Conservation (phyloP, 1,284 basidiomycete species). For the Cutaneotrichosporon daszewskae region DNA sequence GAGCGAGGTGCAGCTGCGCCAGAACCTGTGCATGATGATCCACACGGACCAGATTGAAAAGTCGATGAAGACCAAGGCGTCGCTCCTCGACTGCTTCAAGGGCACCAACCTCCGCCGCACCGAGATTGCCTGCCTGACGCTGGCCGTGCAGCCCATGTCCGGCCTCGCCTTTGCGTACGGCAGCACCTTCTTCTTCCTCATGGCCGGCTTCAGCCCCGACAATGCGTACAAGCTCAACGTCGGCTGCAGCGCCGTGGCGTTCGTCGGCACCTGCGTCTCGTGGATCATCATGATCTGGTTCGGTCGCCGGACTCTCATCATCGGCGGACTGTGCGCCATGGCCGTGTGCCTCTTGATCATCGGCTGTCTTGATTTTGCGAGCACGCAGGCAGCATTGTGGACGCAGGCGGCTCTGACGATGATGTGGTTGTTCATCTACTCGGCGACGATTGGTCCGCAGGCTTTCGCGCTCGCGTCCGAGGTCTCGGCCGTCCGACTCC, state of each 20-base stretch:
- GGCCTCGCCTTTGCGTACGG: slow-evolving; percentile 24
- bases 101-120: slow-evolving; percentile 47
- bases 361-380: slow-evolving; percentile 28
- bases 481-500: slow-evolving; percentile 14
- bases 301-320: slow-evolving; percentile 49
- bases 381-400: slow-evolving; percentile 8
- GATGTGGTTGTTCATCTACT: slow-evolving; percentile 22
- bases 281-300: slow-evolving; percentile 32
- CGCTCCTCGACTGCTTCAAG: slow-evolving; percentile 48
- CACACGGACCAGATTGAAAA: slow-evolving; percentile 23
- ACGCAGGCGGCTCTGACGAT: slow-evolving; percentile 19
- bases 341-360: slow-evolving; percentile 2
- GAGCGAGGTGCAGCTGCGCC: slow-evolving; percentile 20
- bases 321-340: slow-evolving; percentile 20
- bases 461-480: slow-evolving; percentile 24
- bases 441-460: slow-evolving; percentile 38
- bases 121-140: slow-evolving; percentile 35
- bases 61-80: slow-evolving; percentile 33
- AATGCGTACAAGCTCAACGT: slow-evolving; percentile 14
- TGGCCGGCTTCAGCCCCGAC: slow-evolving; percentile 36
- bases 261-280: slow-evolving; percentile 30
- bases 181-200: slow-evolving; percentile 20
- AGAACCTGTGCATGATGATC: slow-evolving; percentile 26
- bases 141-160: slow-evolving; percentile 20
- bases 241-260: slow-evolving; percentile 30